Conservation (phyloP, 371 early-diverging fungal genomes). For the Pancytospora epiphaga region DNA sequence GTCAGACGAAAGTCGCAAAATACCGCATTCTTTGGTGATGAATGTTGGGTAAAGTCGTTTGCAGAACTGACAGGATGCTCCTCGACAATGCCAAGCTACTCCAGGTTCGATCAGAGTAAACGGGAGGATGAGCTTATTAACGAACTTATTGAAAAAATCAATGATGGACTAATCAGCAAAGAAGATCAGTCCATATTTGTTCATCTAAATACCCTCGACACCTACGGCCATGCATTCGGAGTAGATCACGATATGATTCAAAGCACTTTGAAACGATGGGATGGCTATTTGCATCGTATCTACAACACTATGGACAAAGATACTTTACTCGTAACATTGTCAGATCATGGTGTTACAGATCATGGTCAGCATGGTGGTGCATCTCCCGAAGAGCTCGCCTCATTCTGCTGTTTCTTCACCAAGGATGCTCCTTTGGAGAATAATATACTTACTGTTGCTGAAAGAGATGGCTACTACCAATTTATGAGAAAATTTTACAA, state of each 20-base stretch:
- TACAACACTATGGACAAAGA: constrained; percentile 68
- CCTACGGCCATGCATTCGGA: constrained; percentile 50
- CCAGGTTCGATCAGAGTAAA: constrained; percentile 9
- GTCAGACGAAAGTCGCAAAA: constrained; percentile 16
- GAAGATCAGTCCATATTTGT: constrained; percentile 23
- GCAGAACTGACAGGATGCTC: constrained; percentile 29
- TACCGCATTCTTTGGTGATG: constrained; percentile 57
- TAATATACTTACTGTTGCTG: background rate
- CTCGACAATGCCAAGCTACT: constrained; percentile 20
- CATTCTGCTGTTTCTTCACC: constrained; percentile 46
- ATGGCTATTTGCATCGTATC: constrained; percentile 69
- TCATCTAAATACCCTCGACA: constrained; percentile 49
- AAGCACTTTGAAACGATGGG: constrained; percentile 71
- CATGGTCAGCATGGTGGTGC: constrained; percentile 95
- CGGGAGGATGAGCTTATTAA: constrained; percentile 47
- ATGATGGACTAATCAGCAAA: constrained; percentile 5
- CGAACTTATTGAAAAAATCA: no score
- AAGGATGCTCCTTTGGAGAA: constrained; percentile 6
- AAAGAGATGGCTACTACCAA: background rate
- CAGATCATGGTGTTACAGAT: constrained; percentile 94
- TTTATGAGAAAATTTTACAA: constrained; percentile 16
- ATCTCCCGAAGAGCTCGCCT: constrained; percentile 67
- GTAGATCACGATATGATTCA: constrained; percentile 43
- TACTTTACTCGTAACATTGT: constrained; percentile 77
- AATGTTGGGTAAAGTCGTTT: constrained; percentile 55